Evolutionary conservation across 441 rosid genomes (phyloP).

Genomic region (Sinapis alba): DNA sequence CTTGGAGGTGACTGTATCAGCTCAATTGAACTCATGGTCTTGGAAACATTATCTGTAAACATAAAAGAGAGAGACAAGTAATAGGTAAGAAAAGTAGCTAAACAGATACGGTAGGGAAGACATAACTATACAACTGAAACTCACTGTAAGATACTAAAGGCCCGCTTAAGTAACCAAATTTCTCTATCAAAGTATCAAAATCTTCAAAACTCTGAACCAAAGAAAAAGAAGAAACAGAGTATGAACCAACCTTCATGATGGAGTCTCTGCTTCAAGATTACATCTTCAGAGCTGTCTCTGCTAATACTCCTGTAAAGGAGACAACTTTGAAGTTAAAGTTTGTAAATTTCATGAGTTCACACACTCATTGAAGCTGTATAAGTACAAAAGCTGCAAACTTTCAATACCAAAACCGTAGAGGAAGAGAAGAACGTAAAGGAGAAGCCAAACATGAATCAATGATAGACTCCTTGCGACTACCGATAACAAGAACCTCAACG

Average conservation of each 20-base stretch:
- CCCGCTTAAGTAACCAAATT: not conserved
- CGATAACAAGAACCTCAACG: too few species aligned
- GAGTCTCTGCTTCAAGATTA: not conserved
- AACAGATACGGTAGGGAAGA: too few species aligned
- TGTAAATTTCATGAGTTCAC: not conserved
- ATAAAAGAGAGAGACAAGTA: too few species aligned
- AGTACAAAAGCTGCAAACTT: too few species aligned
- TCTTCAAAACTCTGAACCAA: not conserved
- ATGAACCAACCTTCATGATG: not conserved
- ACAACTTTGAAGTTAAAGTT: not conserved
- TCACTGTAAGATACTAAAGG: not conserved
- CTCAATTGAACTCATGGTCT: not conserved
- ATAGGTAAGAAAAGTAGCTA: too few species aligned
- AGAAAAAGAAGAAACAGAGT: too few species aligned
- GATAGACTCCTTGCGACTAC: too few species aligned
- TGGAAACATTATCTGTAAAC: not conserved
- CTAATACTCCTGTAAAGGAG: not conserved
- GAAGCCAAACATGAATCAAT: too few species aligned
- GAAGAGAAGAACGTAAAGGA: too few species aligned
- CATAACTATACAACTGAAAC: not conserved
- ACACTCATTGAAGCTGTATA: too few species aligned
- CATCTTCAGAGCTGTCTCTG: not conserved
- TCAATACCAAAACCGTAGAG: too few species aligned
- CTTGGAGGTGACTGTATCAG: conserved; percentile 38
- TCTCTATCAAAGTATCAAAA: not conserved